Percentiles rank a stretch among this genome's conserved stretches.
Conservation (phyloP, 2,329 filamentous ascomycete species). For the Xylaria multiplex region DNA sequence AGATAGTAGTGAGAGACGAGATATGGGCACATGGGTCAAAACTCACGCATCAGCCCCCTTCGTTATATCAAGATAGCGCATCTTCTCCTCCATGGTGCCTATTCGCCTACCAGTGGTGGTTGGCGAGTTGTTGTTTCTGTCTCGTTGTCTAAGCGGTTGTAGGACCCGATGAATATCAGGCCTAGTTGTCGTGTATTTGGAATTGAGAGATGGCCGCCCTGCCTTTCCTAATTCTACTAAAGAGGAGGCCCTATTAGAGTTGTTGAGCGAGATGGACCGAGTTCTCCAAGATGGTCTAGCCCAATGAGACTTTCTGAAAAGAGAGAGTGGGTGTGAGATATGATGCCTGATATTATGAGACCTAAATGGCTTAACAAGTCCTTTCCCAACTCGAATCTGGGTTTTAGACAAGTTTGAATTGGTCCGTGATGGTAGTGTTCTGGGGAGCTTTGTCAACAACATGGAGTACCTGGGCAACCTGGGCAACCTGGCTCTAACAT, state of each 20-base stretch:
- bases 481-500: not conserved
- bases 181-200: not conserved
- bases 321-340: constrained; percentile 1
- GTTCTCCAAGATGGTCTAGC: not conserved
- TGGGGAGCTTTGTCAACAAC: constrained; percentile 10
- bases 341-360: not conserved
- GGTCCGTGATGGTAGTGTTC: not conserved
- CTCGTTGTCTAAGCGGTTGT: constrained; percentile 4
- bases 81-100: constrained; percentile 32
- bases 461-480: not conserved
- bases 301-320: not conserved
- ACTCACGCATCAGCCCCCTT: constrained; percentile 64
- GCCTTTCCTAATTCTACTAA: not conserved
- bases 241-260: not conserved
- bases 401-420: not conserved
- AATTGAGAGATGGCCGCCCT: not conserved
- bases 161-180: constrained; percentile 9
- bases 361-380: not conserved
- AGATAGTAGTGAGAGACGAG: not conserved
- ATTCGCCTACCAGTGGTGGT: not conserved
- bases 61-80: constrained; percentile 62
- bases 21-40: not conserved
- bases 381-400: too few relatives aligned
- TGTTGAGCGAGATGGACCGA: not conserved
- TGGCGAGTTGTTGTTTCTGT: not conserved